These are phyloP conservation scores for Endotrypanum monterogeii DNA, from an alignment of 208 protist genomes.

Conservation along the genomic window DNA sequence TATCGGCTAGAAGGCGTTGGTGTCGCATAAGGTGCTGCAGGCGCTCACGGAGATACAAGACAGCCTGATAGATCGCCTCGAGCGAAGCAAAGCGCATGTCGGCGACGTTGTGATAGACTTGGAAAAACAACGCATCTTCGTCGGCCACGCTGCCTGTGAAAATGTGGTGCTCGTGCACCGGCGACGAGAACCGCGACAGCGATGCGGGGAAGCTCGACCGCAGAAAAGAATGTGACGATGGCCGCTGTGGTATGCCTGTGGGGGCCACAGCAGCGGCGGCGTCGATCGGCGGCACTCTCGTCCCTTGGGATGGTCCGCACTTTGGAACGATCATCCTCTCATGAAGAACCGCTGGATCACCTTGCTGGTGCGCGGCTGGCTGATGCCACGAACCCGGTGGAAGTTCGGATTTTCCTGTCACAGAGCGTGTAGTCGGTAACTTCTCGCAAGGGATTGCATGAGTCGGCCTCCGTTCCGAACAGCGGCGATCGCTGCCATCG, in stretches of 20 bases:
- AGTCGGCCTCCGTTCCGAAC: neutral
- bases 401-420: neutral
- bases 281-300: neutral
- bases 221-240: too few relatives aligned
- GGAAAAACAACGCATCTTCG: slow-evolving; percentile 38
- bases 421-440: slow-evolving; percentile 1
- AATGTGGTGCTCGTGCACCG: neutral
- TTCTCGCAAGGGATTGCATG: slow-evolving; percentile 9
- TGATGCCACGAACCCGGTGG: neutral
- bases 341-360: neutral
- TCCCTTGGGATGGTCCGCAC: neutral
- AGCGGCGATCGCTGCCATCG: neutral
- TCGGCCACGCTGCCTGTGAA: neutral
- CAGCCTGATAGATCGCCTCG: slow-evolving; percentile 50
- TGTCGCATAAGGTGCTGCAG: slow-evolving; percentile 38
- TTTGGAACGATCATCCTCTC: neutral
- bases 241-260: neutral
- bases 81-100: slow-evolving; percentile 67
- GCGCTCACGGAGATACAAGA: slow-evolving; percentile 46
- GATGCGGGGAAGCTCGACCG: neutral
- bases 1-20: slow-evolving; percentile 29
- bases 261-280: too few relatives aligned
- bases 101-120: slow-evolving; percentile 49
- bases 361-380: neutral
- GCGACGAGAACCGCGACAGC: neutral